Evolutionary conservation across 345 rosid species (phyloP), one percentile per base, ranked within the genome.

Genomic region (Gossypium bickii): DNA sequence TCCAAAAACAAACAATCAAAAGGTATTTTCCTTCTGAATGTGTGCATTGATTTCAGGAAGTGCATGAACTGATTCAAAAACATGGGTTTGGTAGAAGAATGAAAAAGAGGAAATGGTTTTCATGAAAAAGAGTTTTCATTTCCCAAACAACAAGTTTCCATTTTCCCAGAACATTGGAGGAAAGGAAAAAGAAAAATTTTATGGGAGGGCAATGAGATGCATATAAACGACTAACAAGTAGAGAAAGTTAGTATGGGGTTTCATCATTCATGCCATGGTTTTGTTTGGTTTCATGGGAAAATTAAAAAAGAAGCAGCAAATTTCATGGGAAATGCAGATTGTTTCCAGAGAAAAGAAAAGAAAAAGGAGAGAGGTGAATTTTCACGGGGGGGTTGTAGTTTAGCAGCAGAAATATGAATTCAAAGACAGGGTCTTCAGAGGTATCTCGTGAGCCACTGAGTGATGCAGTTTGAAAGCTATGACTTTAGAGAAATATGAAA

Each of bases 61-160:
- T 93, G 99, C 99, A 93, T 91, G 88, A 95, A 95, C 90, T 87
- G 94, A 89, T 95, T 95, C 82, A 91, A 79, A 85, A 91, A 93
- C 99, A 91, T 93, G 90, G 89, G 86, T 84, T 84, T 86, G 78
- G 53, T 20, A 55, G 74, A 64, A 76, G 65, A 79, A 73, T 75
- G 82, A 73, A 80, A 74, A 79, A 76, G 47, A 57, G 8, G 60
- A 43, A 80, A 69, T 81, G 81, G 80, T 80, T 83, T 84, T 89
- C 94, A 88, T 91, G 88, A 85, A 34, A 34, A 5, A 34, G 41
- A 34, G 41, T 34, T 34, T 34, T 34, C 41, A 88, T 74, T 43
- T 45, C 77, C 62, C 47, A 56, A 74, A 67, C 38, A 43, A 68
- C 56, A 64, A 55, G 20, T 9, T 20, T 56, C 10, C 60, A 24